Base-by-base conservation (phyloP, 1,284 basidiomycete genomes). In the Moniliophthora roreri region DNA sequence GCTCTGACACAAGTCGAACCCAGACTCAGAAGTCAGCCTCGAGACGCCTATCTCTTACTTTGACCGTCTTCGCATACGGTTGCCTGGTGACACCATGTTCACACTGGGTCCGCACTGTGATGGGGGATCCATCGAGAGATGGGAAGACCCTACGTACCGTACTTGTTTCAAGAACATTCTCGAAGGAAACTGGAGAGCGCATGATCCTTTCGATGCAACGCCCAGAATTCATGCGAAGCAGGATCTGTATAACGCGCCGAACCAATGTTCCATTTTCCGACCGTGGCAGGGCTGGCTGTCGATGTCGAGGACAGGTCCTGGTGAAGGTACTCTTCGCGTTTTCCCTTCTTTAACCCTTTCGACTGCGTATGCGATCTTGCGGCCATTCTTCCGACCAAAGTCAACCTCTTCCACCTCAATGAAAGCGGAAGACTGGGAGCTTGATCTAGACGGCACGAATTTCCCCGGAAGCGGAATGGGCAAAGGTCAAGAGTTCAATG, bases 51-150 rank as follows among this genome's bases (percentile, higher is more conserved):
- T 93, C 18, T 79, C 80, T 0, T 93, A 93, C 67, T 87, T 82
- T 51, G 91, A 93, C 67, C 76, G 91, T 9, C 70, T 93, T 20
- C 77, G 89, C 1, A 87, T 93, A 41, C 78, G 91, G 4, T 77
- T 77, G 32, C 89, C 90, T 0, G 90, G 91, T 0, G 89, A 90
- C 59, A 68, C 74, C 7, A 74, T 77, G 39, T 81, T 82, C 57
- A 69, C 73, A 0, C 70, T 92, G 3, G 88, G 85, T 0, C 83
- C 89, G 3, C 90, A 93, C 62, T 76, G 89, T 45, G 91, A 93
- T 62, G 86, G 85, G 0, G 90, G 89, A 0, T 78, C 81, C 4
- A 71, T 91, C 5, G 89, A 93, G 67, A 70, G 87, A 0, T 93
- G 91, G 90, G 89, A 93, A 66, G 90, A 92, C 64, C 67, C 72